Evolutionary conservation across 2,329 filamentous ascomycete species (phyloP).

Genomic region (Verticillium zaregamsianum): DNA sequence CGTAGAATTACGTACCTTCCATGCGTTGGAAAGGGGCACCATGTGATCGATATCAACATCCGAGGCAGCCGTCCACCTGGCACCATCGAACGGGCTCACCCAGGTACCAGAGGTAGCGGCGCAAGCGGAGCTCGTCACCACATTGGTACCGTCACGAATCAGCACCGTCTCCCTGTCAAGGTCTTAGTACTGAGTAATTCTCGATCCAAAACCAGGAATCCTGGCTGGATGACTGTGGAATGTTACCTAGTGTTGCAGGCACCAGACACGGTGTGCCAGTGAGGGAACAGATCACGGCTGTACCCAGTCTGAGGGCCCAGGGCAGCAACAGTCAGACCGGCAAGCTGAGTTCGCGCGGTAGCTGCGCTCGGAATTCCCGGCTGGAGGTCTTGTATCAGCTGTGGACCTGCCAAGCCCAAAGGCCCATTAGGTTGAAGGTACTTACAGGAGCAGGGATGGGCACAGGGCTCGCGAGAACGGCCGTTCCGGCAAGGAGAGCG

Average conservation of each 20-base stretch:
- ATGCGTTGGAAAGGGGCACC: constrained; percentile 76
- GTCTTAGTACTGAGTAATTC: not conserved
- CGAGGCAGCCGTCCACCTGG: constrained; percentile 60
- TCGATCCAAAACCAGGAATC: not conserved
- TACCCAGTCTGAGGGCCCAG: constrained; percentile 54
- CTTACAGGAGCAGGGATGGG: constrained; percentile 6
- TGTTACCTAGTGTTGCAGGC: constrained; percentile 57
- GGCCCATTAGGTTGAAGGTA: not conserved
- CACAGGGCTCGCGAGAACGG: constrained; percentile 16
- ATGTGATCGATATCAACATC: constrained; percentile 83
- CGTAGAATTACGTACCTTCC: constrained; percentile 35
- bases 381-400: constrained; percentile 18
- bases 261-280: constrained; percentile 64
- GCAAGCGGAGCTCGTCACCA: constrained; percentile 57
- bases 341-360: constrained; percentile 54
- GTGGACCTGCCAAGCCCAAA: not conserved
- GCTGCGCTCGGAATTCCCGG: constrained; percentile 60
- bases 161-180: constrained; percentile 60
- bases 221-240: not conserved
- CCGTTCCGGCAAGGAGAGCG: constrained; percentile 14
- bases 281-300: constrained; percentile 63
- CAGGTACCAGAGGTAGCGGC: constrained; percentile 62
- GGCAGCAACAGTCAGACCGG: constrained; percentile 52
- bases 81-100: constrained; percentile 71
- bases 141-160: constrained; percentile 65